These are phyloP conservation scores for Ilex paraguariensis DNA, from an alignment of 305 asterid species.

Conservation along the genomic window DNA sequence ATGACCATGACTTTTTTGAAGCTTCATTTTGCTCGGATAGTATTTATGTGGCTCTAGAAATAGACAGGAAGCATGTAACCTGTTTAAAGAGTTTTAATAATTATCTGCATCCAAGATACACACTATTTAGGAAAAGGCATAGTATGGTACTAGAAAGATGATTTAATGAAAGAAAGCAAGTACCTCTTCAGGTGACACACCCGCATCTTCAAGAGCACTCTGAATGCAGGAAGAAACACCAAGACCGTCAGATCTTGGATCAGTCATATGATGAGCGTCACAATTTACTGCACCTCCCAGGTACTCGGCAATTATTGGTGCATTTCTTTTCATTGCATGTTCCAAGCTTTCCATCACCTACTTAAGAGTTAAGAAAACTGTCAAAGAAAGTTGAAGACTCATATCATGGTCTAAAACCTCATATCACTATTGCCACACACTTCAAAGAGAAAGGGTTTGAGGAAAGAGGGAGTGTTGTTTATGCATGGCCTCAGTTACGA, in stretches of 20 bases:
- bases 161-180: conserved; percentile 11
- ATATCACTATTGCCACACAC: too few relatives aligned
- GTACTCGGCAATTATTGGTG: conserved; percentile 88
- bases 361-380: conserved; percentile 8
- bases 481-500: too few relatives aligned
- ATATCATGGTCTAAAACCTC: background rate
- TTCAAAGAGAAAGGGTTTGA: too few relatives aligned
- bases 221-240: conserved; percentile 91
- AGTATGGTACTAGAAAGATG: too few relatives aligned
- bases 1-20: too few relatives aligned
- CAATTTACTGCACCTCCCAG: conserved; percentile 95
- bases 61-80: too few relatives aligned
- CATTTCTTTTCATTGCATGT: conserved; percentile 84
- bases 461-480: too few relatives aligned
- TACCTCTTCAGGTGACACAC: conserved; percentile 78
- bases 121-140: too few relatives aligned
- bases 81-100: too few relatives aligned
- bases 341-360: conserved; percentile 93
- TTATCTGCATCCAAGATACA: too few relatives aligned
- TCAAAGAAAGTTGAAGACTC: background rate
- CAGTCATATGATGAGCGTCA: conserved; percentile 97
- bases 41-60: too few relatives aligned
- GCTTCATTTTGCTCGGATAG: too few relatives aligned
- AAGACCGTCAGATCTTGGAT: conserved; percentile 94
- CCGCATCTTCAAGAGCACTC: conserved; percentile 60